Evolutionary conservation across 345 rosid species (phyloP).

Genomic region (Eucalyptus sp.): DNA sequence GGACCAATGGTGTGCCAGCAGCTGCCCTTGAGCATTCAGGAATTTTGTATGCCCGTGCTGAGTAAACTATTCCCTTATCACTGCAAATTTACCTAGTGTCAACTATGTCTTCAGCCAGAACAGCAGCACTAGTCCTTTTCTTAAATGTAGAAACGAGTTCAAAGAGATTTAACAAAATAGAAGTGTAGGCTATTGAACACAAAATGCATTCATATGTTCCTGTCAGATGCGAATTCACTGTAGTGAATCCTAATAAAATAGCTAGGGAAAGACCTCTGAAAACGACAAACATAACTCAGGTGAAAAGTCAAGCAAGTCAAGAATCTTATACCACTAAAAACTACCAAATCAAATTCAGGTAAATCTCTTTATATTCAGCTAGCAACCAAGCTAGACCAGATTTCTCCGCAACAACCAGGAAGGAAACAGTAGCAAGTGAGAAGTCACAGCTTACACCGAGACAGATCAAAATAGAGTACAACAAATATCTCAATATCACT

Average conservation of each 20-base stretch:
- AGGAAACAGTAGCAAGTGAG: background rate
- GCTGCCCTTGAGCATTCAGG: conserved; percentile 87
- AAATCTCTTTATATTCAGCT: background rate
- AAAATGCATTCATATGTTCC: background rate
- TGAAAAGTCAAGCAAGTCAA: background rate
- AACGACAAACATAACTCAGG: background rate
- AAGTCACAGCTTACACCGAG: background rate
- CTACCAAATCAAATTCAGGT: background rate
- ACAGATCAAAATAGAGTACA: background rate
- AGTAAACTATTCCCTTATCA: conserved; percentile 85
- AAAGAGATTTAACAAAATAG: background rate
- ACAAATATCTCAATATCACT: background rate
- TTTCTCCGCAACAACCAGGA: background rate
- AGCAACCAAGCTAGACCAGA: background rate
- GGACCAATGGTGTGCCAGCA: conserved; percentile 88
- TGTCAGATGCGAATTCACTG: background rate
- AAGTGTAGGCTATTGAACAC: background rate
- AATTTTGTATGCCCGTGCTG: conserved; percentile 89
- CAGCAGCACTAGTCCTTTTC: background rate
- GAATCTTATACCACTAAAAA: background rate
- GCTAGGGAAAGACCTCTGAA: background rate
- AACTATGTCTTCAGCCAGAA: background rate
- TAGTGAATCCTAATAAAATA: background rate
- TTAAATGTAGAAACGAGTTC: background rate
- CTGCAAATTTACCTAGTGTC: conserved; percentile 19